A percentile compares a stretch with the other conserved stretches of the same genome.
Conservation (phyloP, 441 rosid species). For the Gossypium trilobum region DNA sequence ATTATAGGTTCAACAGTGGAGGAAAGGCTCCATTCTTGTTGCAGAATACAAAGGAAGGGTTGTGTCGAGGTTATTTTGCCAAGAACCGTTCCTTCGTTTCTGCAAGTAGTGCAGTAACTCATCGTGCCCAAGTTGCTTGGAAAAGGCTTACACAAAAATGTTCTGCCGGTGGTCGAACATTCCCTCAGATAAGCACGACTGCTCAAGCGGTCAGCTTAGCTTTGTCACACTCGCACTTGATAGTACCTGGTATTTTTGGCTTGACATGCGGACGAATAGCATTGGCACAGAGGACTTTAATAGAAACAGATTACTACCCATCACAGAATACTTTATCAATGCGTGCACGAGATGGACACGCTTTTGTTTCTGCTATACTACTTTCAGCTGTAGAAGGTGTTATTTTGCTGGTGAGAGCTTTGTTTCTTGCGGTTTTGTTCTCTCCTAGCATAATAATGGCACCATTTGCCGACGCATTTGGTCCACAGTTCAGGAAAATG, state of each 20-base stretch:
- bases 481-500: conserved; percentile 54
- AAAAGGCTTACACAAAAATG: conserved; percentile 42
- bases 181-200: conserved; percentile 42
- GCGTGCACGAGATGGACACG: conserved; percentile 75
- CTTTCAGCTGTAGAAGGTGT: conserved; percentile 52
- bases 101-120: conserved; percentile 32
- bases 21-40: conserved; percentile 26
- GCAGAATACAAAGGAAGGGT: conserved; percentile 26
- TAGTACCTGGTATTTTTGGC: conserved; percentile 57
- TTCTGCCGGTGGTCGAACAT: conserved; percentile 23
- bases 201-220: conserved; percentile 90
- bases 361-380: conserved; percentile 44
- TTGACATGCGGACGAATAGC: conserved; percentile 55
- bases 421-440: conserved; percentile 68
- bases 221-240: conserved; percentile 54
- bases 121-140: conserved; percentile 60
- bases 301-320: conserved; percentile 38
- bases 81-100: conserved; percentile 37
- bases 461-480: conserved; percentile 61
- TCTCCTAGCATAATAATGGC: conserved; percentile 77
- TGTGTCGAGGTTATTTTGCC: conserved; percentile 18
- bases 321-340: conserved; percentile 46
- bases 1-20: conserved; percentile 29
- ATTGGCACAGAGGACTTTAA: conserved; percentile 49
- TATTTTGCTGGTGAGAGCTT: conserved; percentile 58